Evolutionary conservation across 2,329 filamentous ascomycete species (phyloP).

Genomic region (Arthrobotrys sphaeroides): DNA sequence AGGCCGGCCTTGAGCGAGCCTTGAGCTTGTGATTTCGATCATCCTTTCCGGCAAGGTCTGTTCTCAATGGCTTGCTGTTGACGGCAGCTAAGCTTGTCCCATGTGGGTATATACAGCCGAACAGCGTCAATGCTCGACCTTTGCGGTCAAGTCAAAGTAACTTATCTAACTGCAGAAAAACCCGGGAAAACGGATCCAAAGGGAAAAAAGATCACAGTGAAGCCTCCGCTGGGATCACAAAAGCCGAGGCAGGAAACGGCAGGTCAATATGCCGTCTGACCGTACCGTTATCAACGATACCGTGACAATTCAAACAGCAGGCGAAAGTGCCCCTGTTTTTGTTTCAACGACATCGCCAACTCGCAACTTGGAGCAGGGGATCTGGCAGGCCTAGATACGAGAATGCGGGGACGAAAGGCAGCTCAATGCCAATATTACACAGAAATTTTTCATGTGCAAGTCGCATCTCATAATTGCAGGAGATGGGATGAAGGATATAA

Average conservation of each 20-base stretch:
- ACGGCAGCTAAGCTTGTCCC: constrained; percentile 12
- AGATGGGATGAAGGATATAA: constrained; percentile 25
- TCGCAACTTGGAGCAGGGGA: not conserved
- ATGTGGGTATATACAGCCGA: constrained; percentile 42
- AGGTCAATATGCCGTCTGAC: constrained; percentile 12
- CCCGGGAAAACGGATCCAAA: constrained; percentile 7
- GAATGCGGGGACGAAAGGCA: constrained; percentile 25
- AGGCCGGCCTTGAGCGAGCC: too few species aligned
- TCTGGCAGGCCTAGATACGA: not conserved
- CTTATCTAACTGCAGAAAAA: constrained; percentile 17
- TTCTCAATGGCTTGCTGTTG: constrained; percentile 2
- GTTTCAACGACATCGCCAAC: constrained; percentile 17
- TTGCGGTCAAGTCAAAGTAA: constrained; percentile 10
- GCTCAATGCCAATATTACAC: not conserved
- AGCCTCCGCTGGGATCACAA: not conserved
- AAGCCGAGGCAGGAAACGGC: constrained; percentile 46
- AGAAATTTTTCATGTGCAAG: constrained; percentile 33
- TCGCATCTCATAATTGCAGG: not conserved
- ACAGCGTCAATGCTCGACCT: constrained; percentile 17
- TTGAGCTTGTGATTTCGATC: constrained; percentile 48
- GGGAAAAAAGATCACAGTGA: not conserved
- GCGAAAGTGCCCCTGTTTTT: constrained; percentile 26
- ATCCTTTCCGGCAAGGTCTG: constrained; percentile 9
- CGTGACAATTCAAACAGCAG: constrained; percentile 21
- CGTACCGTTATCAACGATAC: constrained; percentile 6